Conservation (phyloP, 208 protist species). For the Trypanosoma theileri region DNA sequence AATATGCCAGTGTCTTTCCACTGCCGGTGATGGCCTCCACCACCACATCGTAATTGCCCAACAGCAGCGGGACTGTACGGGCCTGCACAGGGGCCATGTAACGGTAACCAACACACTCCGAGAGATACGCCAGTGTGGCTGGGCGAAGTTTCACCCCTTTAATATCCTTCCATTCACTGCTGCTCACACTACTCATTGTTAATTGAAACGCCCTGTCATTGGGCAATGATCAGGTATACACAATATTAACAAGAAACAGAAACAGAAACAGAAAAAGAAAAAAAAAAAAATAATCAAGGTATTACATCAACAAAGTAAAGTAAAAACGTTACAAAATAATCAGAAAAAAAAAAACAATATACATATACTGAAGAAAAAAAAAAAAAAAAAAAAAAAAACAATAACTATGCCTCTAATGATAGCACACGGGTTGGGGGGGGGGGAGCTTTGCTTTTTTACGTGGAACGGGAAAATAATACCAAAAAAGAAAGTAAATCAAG, state of each 20-base stretch:
- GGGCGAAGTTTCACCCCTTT: slow-evolving; percentile 70
- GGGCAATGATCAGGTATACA: neutral
- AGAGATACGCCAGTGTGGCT: slow-evolving; percentile 64
- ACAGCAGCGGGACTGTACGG: slow-evolving; percentile 85
- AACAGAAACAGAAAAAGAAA: neutral
- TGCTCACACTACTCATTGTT: slow-evolving; percentile 25
- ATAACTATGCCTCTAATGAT: too few species aligned
- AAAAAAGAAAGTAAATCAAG: too few species aligned
- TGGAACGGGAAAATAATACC: slow-evolving; percentile 6
- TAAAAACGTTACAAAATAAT: too few species aligned
- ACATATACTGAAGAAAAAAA: too few species aligned
- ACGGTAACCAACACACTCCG: slow-evolving; percentile 68
- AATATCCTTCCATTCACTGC: slow-evolving; percentile 74
- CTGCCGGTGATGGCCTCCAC: slow-evolving; percentile 94
- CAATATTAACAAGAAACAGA: neutral
- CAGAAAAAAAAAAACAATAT: too few species aligned
- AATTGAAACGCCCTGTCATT: too few species aligned
- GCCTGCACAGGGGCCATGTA: slow-evolving; percentile 93
- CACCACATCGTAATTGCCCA: slow-evolving; percentile 91
- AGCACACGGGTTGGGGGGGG: too few species aligned
- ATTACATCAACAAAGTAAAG: too few species aligned
- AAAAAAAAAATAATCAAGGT: too few species aligned
- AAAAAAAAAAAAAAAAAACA: too few species aligned
- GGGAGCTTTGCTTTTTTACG: neutral
- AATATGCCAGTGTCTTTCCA: slow-evolving; percentile 94